Conservation (phyloP, 768 basidiomycete genomes). For the Phanerochaete sordida region DNA sequence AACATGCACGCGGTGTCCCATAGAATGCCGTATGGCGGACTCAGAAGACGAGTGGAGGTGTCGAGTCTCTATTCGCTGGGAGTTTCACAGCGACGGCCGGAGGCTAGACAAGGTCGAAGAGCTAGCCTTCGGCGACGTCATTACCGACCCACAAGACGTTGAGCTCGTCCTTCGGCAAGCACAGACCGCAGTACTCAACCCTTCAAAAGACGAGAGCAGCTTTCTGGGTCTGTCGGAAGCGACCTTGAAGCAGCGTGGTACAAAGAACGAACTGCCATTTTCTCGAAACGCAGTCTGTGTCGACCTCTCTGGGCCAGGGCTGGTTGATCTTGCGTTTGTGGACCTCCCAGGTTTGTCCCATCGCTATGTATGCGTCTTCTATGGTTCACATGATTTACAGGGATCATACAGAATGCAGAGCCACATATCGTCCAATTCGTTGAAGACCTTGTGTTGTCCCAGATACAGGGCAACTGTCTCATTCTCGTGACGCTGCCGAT, state of each 20-base stretch:
- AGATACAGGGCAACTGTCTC: slow-evolving; percentile 48
- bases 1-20: slow-evolving; percentile 43
- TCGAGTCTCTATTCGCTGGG: slow-evolving; percentile 41
- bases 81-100: slow-evolving; percentile 31
- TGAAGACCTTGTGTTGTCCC: slow-evolving; percentile 43
- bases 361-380: too few species aligned
- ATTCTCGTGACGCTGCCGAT: slow-evolving; percentile 53
- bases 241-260: neutral
- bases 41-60: slow-evolving; percentile 20
- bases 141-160: slow-evolving; percentile 41
- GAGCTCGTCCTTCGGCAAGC: slow-evolving; percentile 58
- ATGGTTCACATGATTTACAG: slow-evolving; percentile 14
- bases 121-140: slow-evolving; percentile 36
- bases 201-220: slow-evolving; percentile 28
- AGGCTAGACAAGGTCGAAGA: slow-evolving; percentile 20
- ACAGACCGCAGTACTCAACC: slow-evolving; percentile 57
- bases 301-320: slow-evolving; percentile 22
- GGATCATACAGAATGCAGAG: slow-evolving; percentile 48
- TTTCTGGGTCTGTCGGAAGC: slow-evolving; percentile 10
- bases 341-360: slow-evolving; percentile 10
- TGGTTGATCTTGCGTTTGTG: slow-evolving; percentile 23
- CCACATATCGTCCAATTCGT: slow-evolving; percentile 41
- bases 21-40: slow-evolving; percentile 31
- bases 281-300: slow-evolving; percentile 19
- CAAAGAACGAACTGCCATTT: slow-evolving; percentile 15